phyloP scores from a whole-genome alignment of 805 yeast genomes.

The Wickerhamomyces alni region DNA sequence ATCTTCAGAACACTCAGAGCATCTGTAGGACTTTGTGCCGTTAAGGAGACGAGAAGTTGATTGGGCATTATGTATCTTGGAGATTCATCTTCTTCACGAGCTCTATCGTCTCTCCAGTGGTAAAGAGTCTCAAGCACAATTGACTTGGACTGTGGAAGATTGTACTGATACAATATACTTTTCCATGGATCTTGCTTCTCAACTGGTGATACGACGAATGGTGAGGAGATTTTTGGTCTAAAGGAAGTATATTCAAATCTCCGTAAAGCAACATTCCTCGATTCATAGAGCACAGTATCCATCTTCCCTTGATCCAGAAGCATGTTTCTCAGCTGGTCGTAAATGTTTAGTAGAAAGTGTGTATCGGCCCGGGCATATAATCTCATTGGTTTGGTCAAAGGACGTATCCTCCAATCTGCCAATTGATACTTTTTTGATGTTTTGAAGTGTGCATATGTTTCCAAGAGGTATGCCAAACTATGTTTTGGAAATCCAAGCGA shows the following conservation, averaged over 20 bases:
- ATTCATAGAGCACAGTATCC: constrained; percentile 62
- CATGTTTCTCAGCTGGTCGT: constrained; percentile 62
- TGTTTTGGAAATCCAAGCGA: constrained; percentile 74
- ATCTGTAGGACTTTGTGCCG: constrained; percentile 52
- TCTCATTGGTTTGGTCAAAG: constrained; percentile 67
- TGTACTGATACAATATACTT: constrained; percentile 55
- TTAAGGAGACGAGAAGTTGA: constrained; percentile 61
- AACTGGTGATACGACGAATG: constrained; percentile 41
- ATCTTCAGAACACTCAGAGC: constrained; percentile 46
- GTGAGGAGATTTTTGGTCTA: constrained; percentile 33
- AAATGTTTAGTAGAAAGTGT: constrained; percentile 80
- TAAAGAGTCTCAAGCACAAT: constrained; percentile 56
- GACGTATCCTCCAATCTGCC: constrained; percentile 95
- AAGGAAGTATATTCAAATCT: constrained; percentile 77
- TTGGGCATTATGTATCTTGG: constrained; percentile 80
- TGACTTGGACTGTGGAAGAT: constrained; percentile 48
- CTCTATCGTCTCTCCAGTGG: constrained; percentile 78
- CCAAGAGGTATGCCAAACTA: constrained; percentile 79
- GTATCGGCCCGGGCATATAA: constrained; percentile 94
- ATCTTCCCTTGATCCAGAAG: constrained; percentile 46
- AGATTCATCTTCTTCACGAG: constrained; percentile 78
- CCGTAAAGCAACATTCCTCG: constrained; percentile 73
- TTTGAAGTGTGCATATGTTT: constrained; percentile 71
- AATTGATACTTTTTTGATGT: constrained; percentile 93
- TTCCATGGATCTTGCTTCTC: constrained; percentile 64